phyloP scores from a whole-genome alignment of 352 stramenopile species.

The Phytophthora ohioensis region DNA sequence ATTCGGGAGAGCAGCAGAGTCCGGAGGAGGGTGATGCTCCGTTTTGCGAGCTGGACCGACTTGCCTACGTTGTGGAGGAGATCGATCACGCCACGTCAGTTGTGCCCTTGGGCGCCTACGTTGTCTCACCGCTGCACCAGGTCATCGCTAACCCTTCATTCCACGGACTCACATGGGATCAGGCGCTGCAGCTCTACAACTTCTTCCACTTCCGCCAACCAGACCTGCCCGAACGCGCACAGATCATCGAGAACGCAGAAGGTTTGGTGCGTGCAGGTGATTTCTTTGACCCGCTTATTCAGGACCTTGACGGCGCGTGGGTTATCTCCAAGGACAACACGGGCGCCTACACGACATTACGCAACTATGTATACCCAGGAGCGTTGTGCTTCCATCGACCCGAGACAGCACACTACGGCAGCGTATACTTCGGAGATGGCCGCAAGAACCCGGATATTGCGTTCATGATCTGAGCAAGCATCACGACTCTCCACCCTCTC shows the following conservation, averaged over 20 bases:
- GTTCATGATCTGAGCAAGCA: slow-evolving; percentile 67
- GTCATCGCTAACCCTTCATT: slow-evolving; percentile 76
- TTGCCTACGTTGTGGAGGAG: slow-evolving; percentile 71
- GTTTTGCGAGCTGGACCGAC: slow-evolving; percentile 79
- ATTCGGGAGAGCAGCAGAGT: slow-evolving; percentile 48
- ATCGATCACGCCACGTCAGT: slow-evolving; percentile 71
- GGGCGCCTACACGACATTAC: slow-evolving; percentile 62
- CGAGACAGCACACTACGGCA: slow-evolving; percentile 59
- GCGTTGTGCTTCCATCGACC: slow-evolving; percentile 74
- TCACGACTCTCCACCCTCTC: neutral
- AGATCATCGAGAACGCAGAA: slow-evolving; percentile 58
- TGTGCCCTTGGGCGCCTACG: slow-evolving; percentile 68
- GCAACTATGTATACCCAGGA: slow-evolving; percentile 73
- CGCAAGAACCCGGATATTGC: slow-evolving; percentile 78
- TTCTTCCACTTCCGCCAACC: slow-evolving; percentile 83
- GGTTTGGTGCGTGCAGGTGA: slow-evolving; percentile 72
- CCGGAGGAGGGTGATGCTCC: slow-evolving; percentile 50
- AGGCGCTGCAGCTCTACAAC: slow-evolving; percentile 69
- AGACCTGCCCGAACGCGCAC: slow-evolving; percentile 65
- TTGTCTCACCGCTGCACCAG: slow-evolving; percentile 77
- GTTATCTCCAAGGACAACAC: slow-evolving; percentile 73
- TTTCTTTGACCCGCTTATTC: slow-evolving; percentile 74
- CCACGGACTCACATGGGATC: slow-evolving; percentile 71
- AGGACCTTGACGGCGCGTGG: slow-evolving; percentile 77
- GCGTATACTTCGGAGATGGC: slow-evolving; percentile 83